Conservation (phyloP, 768 basidiomycete species). For the Mycena kentingensis region DNA sequence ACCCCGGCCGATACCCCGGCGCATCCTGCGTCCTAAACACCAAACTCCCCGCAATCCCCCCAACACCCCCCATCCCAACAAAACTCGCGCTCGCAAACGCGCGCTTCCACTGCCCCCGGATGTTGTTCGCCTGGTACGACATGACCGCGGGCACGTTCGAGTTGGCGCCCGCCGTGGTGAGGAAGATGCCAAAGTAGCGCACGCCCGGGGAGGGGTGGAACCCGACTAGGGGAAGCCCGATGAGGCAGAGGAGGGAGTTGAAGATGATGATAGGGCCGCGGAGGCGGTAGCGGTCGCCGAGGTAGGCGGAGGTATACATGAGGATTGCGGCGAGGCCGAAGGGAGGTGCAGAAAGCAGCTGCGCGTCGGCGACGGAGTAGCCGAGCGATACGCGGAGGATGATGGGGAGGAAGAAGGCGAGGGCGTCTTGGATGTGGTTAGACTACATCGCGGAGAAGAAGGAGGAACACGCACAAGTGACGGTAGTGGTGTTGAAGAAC, state of each 20-base stretch:
- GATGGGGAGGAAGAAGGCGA: not conserved
- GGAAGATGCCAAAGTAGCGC: not conserved
- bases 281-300: not conserved
- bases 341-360: not conserved
- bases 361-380: not conserved
- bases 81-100: not conserved
- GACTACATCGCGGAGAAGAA: too few relatives aligned
- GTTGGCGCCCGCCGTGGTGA: not conserved
- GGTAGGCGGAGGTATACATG: not conserved
- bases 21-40: too few relatives aligned
- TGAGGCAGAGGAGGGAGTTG: not conserved
- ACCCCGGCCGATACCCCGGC: too few relatives aligned
- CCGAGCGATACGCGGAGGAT: not conserved
- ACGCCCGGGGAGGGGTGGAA: not conserved
- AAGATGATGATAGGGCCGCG: not conserved
- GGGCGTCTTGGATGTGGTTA: too few relatives aligned
- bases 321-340: not conserved
- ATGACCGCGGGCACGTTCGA: not conserved
- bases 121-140: too few relatives aligned
- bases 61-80: too few relatives aligned
- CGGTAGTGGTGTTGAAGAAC: not conserved
- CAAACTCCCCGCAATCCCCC: too few relatives aligned
- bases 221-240: not conserved
- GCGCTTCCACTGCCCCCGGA: not conserved
- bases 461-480: too few relatives aligned